Evolutionary conservation across 2,329 filamentous ascomycete genomes (phyloP).

Genomic region (Xylaria multiplex): DNA sequence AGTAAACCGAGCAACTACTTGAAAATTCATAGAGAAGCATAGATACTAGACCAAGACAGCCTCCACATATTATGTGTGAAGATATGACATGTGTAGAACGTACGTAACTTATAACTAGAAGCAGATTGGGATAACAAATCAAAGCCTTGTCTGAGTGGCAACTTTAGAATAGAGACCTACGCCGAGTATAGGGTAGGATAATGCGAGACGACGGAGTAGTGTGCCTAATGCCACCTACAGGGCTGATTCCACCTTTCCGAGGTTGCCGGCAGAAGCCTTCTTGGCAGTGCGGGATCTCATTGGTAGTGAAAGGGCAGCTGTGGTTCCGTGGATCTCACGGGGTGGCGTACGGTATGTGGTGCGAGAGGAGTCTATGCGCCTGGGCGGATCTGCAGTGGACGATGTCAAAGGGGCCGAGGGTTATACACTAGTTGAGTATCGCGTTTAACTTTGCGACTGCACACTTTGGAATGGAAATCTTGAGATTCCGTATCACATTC

Average conservation of each 20-base stretch:
- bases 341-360: slow-evolving; percentile 15
- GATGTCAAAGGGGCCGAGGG: slow-evolving; percentile 1
- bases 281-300: slow-evolving; percentile 30
- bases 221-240: slow-evolving; percentile 26
- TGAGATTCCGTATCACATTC: not conserved
- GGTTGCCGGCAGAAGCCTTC: slow-evolving; percentile 27
- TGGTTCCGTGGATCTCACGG: slow-evolving; percentile 24
- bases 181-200: slow-evolving; percentile 16
- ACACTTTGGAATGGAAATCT: not conserved
- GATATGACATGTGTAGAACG: not conserved
- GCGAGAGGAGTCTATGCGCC: slow-evolving; percentile 14
- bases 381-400: not conserved
- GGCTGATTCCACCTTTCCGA: slow-evolving; percentile 36
- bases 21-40: too few relatives aligned
- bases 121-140: slow-evolving; percentile 5
- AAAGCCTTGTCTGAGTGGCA: slow-evolving; percentile 6
- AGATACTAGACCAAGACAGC: not conserved
- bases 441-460: not conserved
- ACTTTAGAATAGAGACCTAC: slow-evolving; percentile 13
- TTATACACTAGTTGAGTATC: slow-evolving; percentile 1
- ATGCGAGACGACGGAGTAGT: slow-evolving; percentile 18
- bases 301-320: slow-evolving; percentile 5
- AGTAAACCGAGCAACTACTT: not conserved
- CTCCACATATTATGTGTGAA: not conserved
- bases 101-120: not conserved